A percentile compares a stretch with the other conserved stretches of the same genome.
Evolutionary conservation across 257 asterid genomes (phyloP).

Genomic region (Primulina huaijiensis): DNA sequence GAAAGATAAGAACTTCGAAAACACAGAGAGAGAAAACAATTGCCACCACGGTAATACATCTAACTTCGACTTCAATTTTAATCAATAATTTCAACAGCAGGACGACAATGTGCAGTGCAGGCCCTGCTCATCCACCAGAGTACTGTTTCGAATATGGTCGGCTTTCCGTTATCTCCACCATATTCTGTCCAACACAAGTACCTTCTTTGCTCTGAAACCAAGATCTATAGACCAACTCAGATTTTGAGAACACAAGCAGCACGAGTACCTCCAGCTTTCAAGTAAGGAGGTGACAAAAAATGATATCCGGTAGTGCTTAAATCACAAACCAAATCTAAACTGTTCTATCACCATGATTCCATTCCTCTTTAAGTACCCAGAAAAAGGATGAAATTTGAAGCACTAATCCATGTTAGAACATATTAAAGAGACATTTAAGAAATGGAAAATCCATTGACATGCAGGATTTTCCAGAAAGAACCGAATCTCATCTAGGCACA

Average conservation of each 20-base stretch:
- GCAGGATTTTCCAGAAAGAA: slow-evolving; percentile 9
- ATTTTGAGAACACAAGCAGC: not conserved
- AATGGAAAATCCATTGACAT: slow-evolving; percentile 3
- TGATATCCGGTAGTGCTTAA: not conserved
- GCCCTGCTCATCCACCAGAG: not conserved
- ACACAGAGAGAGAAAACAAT: too few species aligned
- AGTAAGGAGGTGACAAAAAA: not conserved
- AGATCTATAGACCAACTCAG: not conserved
- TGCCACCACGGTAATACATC: not conserved
- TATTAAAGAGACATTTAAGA: slow-evolving; percentile 6
- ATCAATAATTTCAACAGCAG: not conserved
- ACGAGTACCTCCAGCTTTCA: not conserved
- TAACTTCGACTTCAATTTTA: not conserved
- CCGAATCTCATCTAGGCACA: slow-evolving; percentile 7
- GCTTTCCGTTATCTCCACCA: too few species aligned
- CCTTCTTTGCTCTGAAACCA: not conserved
- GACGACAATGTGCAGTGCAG: not conserved
- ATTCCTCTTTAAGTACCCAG: slow-evolving; percentile 6
- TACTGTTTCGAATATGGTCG: not conserved
- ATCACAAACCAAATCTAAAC: slow-evolving; percentile 11
- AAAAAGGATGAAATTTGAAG: not conserved
- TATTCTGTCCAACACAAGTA: not conserved
- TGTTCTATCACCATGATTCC: slow-evolving; percentile 20
- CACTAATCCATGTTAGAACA: slow-evolving; percentile 22
- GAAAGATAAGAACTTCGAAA: too few species aligned